Base-by-base conservation (phyloP, 306 rosid species). In the Lathyrus sativus region DNA sequence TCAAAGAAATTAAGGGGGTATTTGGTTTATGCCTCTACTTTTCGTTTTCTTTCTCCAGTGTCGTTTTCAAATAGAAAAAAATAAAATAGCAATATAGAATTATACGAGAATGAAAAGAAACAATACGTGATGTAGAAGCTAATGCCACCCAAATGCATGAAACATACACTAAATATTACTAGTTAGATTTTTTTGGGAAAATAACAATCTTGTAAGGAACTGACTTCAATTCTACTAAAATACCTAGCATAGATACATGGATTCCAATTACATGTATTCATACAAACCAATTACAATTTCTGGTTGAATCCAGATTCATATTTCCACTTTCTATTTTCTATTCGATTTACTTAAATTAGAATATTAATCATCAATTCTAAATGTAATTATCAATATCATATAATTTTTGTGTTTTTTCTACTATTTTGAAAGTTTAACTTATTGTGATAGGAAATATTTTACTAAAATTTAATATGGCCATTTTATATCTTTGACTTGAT, bases 1-100 rank as follows among this genome's bases (percentile, higher is more conserved):
- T 26, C 67, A 62, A 44, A 70, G 18, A 58, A 66, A 38, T 31
- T 10, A 24, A 41, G 54, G n/a, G 17, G 46, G 17, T 37, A 13
- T 61, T 60, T 60, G 31, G 66, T 60, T 60, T 60, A n/a, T 9
- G 14, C 10, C 26, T 60, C 2, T 37, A 1, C 19, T 14, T 33
- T 29, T 31, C 6, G 22, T 57, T 29, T 57, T 28, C 38, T 11
- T 28, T 12, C 8, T 31, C 3, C 8, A 33, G 3, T 58, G 38
- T 58, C 41, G 1, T 31, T 31, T 29, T 53, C 31, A 53, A 4
- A 10, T 53, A 49, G 8, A 46, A 44, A 44, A 44, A 4, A 11
- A 14, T 19, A 19, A 19, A 14, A 2, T 19, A 51, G 58, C 7
- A 18, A 10, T 14, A 49, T 26, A 49, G 54, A 49, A 11, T 9